A percentile compares a stretch with the other conserved stretches of the same genome.
phyloP scores from a whole-genome alignment of 2,329 filamentous ascomycete genomes.

The Cyclaneusma minus region DNA sequence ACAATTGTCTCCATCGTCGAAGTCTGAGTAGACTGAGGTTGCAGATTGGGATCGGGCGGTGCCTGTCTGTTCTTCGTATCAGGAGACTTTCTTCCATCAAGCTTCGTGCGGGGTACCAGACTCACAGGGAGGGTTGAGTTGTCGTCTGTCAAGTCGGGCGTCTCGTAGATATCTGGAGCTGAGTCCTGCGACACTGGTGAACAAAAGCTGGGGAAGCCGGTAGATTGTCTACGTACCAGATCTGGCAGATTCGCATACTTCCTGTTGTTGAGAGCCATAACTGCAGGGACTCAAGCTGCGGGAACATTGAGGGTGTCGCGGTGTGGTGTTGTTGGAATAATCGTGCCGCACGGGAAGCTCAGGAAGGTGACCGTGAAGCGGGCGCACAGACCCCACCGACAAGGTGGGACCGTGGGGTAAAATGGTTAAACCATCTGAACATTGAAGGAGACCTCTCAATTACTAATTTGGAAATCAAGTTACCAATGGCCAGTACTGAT shows the following conservation, averaged over 20 bases:
- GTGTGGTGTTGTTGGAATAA: too few relatives aligned
- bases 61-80: conserved; percentile 10
- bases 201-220: not conserved
- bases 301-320: too few relatives aligned
- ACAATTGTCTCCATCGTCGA: conserved; percentile 47
- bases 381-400: too few relatives aligned
- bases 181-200: conserved; percentile 45
- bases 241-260: conserved; percentile 76
- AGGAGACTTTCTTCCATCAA: not conserved
- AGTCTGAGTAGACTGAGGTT: conserved; percentile 38
- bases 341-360: too few relatives aligned
- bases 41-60: conserved; percentile 39
- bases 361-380: too few relatives aligned
- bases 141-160: conserved; percentile 81
- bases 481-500: too few relatives aligned
- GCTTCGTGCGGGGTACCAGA: conserved; percentile 4
- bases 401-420: too few relatives aligned
- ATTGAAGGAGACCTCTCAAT: too few relatives aligned
- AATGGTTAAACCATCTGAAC: too few relatives aligned
- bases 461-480: too few relatives aligned
- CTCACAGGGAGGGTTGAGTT: conserved; percentile 69
- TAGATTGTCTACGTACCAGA: conserved; percentile 35
- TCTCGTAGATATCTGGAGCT: conserved; percentile 92
- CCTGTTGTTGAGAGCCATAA: conserved; percentile 65
- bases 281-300: too few relatives aligned